These are phyloP conservation scores for Bertia moriformis DNA, from an alignment of 2,329 filamentous ascomycete genomes.

Conservation along the genomic window DNA sequence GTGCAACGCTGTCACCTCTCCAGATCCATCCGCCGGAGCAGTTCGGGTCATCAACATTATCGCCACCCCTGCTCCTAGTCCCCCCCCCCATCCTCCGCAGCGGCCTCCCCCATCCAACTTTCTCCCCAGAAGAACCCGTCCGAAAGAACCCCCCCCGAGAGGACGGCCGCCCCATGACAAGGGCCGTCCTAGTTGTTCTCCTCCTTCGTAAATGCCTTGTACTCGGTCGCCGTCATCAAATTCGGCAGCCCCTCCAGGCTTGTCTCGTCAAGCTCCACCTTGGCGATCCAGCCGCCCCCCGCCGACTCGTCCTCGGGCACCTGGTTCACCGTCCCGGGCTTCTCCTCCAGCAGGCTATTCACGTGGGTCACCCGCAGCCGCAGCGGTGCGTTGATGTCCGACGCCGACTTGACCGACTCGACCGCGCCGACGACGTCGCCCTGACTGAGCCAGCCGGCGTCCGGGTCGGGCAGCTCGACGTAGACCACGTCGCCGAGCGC, in stretches of 20 bases:
- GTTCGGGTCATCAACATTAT: no score
- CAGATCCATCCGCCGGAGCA: no score
- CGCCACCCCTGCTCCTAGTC: no score
- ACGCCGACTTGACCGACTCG: conserved; percentile 97
- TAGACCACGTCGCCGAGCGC: conserved; percentile 93
- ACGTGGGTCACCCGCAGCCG: conserved; percentile 60
- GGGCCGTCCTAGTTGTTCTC: conserved; percentile 9
- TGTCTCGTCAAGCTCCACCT: conserved; percentile 61
- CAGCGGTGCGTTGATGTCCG: conserved; percentile 85
- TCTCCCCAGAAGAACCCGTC: no score
- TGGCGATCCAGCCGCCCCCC: conserved; percentile 81
- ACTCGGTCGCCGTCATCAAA: conserved; percentile 65
- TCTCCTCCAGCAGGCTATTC: conserved; percentile 67
- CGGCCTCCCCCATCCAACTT: no score
- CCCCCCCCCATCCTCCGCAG: no score
- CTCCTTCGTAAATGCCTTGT: conserved; percentile 59
- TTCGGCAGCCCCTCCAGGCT: conserved; percentile 53
- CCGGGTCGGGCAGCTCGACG: conserved; percentile 74
- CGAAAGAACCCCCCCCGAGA: conserved; percentile 7
- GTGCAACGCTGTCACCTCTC: no score
- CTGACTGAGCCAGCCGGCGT: conserved; percentile 45
- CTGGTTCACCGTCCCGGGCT: conserved; percentile 76
- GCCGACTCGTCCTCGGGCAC: conserved; percentile 66
- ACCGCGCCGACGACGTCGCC: conserved; percentile 87
- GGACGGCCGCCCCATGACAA: conserved; percentile 5